Base-by-base conservation (phyloP, 2,329 filamentous ascomycete species). In the Trichophyton equinum region DNA sequence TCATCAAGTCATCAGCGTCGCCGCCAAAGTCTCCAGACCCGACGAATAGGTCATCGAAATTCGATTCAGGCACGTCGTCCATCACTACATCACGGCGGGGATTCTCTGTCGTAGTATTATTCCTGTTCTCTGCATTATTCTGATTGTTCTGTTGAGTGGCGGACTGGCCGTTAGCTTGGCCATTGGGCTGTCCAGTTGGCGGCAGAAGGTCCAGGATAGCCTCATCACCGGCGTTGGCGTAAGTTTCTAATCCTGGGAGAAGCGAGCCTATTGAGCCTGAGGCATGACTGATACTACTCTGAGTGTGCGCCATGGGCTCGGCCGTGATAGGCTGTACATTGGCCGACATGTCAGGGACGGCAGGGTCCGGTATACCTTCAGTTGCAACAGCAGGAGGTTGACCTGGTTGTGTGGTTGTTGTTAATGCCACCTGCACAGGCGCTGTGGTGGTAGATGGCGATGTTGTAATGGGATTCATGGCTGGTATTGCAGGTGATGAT, bases 21-120 rank as follows among this genome's bases (percentile, higher is more conserved):
- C 67, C 70, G 7, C 68, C 73, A 47, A 73, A 66, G 61, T 72
- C 71, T 2, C 73, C 74, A 27, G 66, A 72, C 25, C 75, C 75
- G 66, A 75, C 70, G 62, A 76, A 75, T n/a, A 76, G 62, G 59
- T 76, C 73, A 60, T 78, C 76, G 61, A 78, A 78, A 62, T 71
- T 76, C 18, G 75, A 77, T 64, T 75, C 72, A 1, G 67, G 71
- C 66, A 75, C 62, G 30, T 67, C 68, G 58, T 61, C 67, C 68
- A 65, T 68, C 61, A 40, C 62, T 56, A 59, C 61, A 57, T 65
- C 62, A n/a, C 67, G 46, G 25, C 60, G 62, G 65, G n/a, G 64
- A 56, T 66, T 62, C 18, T 30, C 44, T 15, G n/a, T 18, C 57
- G 62, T 64, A 15, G 9, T 62, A 47, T 47, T 51, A 51, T 57